Conservation (phyloP, 116 monocot species). For the Dioscorea cayenensis region DNA sequence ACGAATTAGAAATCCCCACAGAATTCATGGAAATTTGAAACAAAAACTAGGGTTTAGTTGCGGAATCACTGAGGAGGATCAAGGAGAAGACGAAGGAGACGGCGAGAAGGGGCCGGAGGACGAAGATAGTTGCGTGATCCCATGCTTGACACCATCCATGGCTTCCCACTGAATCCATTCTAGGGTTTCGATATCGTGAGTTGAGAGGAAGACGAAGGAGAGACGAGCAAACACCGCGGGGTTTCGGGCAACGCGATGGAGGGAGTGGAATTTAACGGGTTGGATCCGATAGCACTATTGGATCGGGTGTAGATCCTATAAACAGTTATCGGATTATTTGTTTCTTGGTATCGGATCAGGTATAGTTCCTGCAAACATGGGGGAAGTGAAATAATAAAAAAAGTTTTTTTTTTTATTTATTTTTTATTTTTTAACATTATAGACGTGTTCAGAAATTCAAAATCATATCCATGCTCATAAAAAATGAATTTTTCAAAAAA, state of each 20-base stretch:
- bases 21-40: neutral
- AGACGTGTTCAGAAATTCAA: too few species aligned
- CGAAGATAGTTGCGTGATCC: constrained; percentile 35
- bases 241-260: neutral
- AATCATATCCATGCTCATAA: too few species aligned
- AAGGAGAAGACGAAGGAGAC: constrained; percentile 58
- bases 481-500: too few species aligned
- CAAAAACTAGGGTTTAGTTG: neutral
- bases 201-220: neutral
- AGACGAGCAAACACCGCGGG: neutral
- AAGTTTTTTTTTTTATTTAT: too few species aligned
- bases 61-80: constrained; percentile 43
- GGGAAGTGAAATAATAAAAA: too few species aligned
- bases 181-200: neutral
- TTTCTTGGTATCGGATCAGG: too few species aligned
- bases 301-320: neutral
- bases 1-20: neutral
- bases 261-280: neutral
- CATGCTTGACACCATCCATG: constrained; percentile 4
- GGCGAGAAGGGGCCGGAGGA: constrained; percentile 74
- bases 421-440: too few species aligned
- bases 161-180: neutral
- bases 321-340: too few species aligned
- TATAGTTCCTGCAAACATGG: too few species aligned
- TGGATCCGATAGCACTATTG: neutral